These are phyloP conservation scores for Filobasidium uniguttulatum DNA, from an alignment of 1,284 basidiomycete genomes.

Conservation along the genomic window DNA sequence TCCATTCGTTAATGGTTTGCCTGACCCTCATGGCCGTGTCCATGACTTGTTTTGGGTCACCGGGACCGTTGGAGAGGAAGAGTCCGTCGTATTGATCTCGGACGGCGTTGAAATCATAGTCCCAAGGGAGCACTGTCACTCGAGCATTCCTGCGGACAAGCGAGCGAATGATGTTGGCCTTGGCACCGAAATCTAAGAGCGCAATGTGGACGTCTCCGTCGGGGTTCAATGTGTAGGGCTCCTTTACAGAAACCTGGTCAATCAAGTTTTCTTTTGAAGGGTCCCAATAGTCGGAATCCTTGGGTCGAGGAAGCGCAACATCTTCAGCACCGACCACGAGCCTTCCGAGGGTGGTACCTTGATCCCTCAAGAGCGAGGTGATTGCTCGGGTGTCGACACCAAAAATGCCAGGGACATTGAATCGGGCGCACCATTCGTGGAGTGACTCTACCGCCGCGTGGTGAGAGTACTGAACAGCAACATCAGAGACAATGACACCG, in stretches of 20 bases:
- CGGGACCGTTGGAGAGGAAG: constrained; percentile 87
- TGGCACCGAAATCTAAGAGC: constrained; percentile 91
- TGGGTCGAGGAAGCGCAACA: constrained; percentile 48
- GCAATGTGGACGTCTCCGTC: constrained; percentile 79
- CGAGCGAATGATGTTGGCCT: constrained; percentile 91
- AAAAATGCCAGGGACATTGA: constrained; percentile 83
- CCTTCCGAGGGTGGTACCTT: constrained; percentile 90
- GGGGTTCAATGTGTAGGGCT: constrained; percentile 75
- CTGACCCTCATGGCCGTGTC: constrained; percentile 69
- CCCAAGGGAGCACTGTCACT: constrained; percentile 94
- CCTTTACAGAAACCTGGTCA: constrained; percentile 75
- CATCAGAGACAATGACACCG: constrained; percentile 84
- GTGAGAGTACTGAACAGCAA: constrained; percentile 90
- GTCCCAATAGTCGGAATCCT: constrained; percentile 70
- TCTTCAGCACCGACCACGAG: constrained; percentile 69
- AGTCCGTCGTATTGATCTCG: constrained; percentile 86
- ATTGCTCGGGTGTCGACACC: constrained; percentile 97
- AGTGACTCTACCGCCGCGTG: constrained; percentile 87
- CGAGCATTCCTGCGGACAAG: constrained; percentile 78
- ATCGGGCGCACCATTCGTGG: constrained; percentile 81
- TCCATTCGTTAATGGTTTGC: constrained; percentile 71
- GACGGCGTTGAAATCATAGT: constrained; percentile 85
- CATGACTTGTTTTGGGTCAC: constrained; percentile 81
- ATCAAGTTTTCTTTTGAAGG: constrained; percentile 86
- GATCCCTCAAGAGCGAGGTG: constrained; percentile 82